Conservation (phyloP, 2,329 filamentous ascomycete genomes). For the Fusarium lyarnte region DNA sequence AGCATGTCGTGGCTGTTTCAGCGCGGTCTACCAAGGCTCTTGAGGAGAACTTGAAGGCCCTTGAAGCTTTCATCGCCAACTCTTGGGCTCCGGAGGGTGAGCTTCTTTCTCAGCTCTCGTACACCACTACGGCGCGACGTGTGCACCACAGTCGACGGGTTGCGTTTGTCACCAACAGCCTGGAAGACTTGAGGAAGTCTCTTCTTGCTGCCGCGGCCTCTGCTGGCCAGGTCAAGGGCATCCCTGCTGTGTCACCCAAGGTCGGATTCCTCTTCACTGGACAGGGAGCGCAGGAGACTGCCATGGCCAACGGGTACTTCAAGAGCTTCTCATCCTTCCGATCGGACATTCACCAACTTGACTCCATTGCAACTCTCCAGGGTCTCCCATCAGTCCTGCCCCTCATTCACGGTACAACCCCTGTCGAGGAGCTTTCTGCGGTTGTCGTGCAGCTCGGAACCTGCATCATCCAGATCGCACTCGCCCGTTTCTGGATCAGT, state of each 20-base stretch:
- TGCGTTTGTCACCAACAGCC: neutral
- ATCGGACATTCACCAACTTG: neutral
- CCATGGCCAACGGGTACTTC: neutral
- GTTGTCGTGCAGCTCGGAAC: neutral
- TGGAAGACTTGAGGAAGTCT: neutral
- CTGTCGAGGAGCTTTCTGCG: neutral
- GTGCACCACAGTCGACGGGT: neutral
- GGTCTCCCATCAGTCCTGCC: neutral
- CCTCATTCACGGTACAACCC: neutral
- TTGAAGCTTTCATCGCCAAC: neutral
- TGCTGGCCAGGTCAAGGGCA: neutral
- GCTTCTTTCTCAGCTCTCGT: neutral
- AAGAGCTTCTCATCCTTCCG: neutral
- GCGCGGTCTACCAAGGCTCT: neutral
- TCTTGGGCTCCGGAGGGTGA: neutral
- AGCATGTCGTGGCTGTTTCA: neutral
- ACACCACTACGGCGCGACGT: neutral
- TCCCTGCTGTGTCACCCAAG: neutral
- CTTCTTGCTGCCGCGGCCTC: neutral
- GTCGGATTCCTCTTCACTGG: neutral
- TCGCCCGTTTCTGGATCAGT: slow-evolving; percentile 48
- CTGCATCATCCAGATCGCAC: neutral
- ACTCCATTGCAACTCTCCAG: neutral
- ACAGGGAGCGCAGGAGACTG: neutral
- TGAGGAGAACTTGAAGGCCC: neutral